phyloP scores from a whole-genome alignment of 306 rosid genomes.

The Vigna unguiculata region DNA sequence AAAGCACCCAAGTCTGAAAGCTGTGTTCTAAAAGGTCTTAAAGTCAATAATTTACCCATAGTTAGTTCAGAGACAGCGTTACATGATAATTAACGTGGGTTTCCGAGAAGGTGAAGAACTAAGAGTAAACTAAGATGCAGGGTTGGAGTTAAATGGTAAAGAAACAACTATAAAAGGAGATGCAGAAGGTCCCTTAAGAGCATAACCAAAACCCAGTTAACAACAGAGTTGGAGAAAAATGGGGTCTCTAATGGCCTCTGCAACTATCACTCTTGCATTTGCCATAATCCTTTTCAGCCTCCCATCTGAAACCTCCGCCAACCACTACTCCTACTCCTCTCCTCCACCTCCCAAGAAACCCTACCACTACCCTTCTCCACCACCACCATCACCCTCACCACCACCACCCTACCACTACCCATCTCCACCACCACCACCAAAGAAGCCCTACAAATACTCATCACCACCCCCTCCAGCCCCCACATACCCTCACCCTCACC shows the following conservation, averaged over 20 bases:
- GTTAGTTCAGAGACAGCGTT: conserved; percentile 18
- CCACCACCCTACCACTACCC: neutral
- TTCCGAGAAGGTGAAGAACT: conserved; percentile 42
- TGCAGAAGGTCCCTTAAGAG: neutral
- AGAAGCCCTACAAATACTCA: conserved; percentile 3
- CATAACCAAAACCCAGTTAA: conserved; percentile 45
- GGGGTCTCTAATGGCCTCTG: conserved; percentile 55
- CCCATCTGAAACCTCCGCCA: conserved; percentile 48
- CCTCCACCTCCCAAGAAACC: conserved; percentile 46
- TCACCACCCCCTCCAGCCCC: conserved; percentile 40
- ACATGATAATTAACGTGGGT: neutral
- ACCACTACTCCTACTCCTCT: conserved; percentile 56
- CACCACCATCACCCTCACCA: conserved; percentile 30
- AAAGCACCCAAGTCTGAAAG: too few species aligned
- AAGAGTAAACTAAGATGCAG: neutral
- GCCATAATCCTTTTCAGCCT: conserved; percentile 35
- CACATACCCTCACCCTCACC: conserved; percentile 3
- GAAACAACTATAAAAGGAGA: conserved; percentile 44
- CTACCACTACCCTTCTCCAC: conserved; percentile 32
- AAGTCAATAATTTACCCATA: too few species aligned
- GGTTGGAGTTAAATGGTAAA: conserved; percentile 17
- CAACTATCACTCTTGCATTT: conserved; percentile 53
- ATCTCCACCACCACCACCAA: conserved; percentile 37
- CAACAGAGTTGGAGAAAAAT: conserved; percentile 39
- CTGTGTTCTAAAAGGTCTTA: neutral